Evolutionary conservation across 495 filamentous ascomycete species (phyloP), one percentile per base, ranked within the genome.

Genomic region (Bombardia bombarda): DNA sequence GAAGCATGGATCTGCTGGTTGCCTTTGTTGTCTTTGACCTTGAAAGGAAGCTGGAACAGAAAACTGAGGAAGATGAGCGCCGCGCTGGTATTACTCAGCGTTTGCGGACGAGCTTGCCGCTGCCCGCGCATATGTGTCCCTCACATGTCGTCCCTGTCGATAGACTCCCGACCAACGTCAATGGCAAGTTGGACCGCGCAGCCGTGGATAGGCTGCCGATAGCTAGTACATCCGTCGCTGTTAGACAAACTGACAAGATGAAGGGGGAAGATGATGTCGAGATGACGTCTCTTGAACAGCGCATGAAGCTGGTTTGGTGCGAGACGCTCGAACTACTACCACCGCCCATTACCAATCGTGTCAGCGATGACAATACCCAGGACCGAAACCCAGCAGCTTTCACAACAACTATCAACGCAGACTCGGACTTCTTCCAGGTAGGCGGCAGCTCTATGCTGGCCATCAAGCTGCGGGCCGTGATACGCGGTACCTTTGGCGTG

Each of bases 51-150:
- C 32, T 10, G 32, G n/a, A 33, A 6, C 32, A 12, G n/a, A 14
- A 33, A 17, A 5, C 6, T 14, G 32, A 33, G n/a, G 32, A 33
- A 12, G 9, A 33, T n/a, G n/a, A n/a, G n/a, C n/a, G n/a, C 8
- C 32, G 32, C n/a, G 14, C 9, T 5, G 32, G 16, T 5, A 33
- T 33, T 17, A 33, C 16, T 14, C 32, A 14, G 32, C 32, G 32
- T 7, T 14, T 33, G 32, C 8, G 32, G 14, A 33, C 32, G 14
- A 33, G 32, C n/a, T 47, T 73, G 5, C 60, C 55, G 0, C 32
- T 78, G 7, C 74, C 74, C 0, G 44, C 43, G n/a, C 72, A 74
- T 47, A 75, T 77, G 69, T 42, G 51, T 12, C 75, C 77, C 0
- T 51, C 58, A 2, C 38, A 51, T 2, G 39, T 62, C 1, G 53